Base-by-base conservation (phyloP, 805 yeast genomes). In the Yamadazyma tumulicola region DNA sequence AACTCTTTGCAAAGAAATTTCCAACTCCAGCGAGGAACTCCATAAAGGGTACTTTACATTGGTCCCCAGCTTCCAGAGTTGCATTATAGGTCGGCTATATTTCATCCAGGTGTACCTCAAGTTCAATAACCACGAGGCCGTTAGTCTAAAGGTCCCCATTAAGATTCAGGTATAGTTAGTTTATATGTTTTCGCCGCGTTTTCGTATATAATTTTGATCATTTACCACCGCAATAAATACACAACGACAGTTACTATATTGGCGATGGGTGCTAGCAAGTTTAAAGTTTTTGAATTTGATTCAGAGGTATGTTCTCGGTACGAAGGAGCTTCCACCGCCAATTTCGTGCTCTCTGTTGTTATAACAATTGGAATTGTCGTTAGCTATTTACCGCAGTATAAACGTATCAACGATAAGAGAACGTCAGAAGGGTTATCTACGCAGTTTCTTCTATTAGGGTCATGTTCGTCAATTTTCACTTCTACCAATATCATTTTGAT, bases 341-440 rank as follows among this genome's bases (percentile, higher is more conserved):
- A 73, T 40, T 72, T 82, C 29, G 46, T 59, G 2, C 47, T 78
- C 8, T 74, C 85, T 18, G 39, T 75, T 0, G 32, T 64, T 4
- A 70, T 86, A 21, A 79, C 87, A 0, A 31, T 74, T 2, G 95
- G 88, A 3, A 84, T 86, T 6, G 74, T 79, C 21, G 46, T 70
- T 8, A 81, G 91, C 28, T 86, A 86, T 52, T 34, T 80, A 3
- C 95, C 95, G 0, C 96, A 86, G 59, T 85, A 81, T 54, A 37
- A 66, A 27, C 71, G 79, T 28, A 77, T 86, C 35, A 55, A 74
- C 33, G 46, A 52, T 13, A 69, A 87, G 32, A 57, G 72, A 32
- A 71, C 87, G 5, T 77, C 89, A 9, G 88, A 85, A 51, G 96
- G 96, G 4, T 61, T 86, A 15, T 81, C 89, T 4, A 85, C 89